A percentile compares a stretch with the other conserved stretches of the same genome.
phyloP scores from a whole-genome alignment of 208 protist genomes.

The Herpetomonas samuelpessoai region DNA sequence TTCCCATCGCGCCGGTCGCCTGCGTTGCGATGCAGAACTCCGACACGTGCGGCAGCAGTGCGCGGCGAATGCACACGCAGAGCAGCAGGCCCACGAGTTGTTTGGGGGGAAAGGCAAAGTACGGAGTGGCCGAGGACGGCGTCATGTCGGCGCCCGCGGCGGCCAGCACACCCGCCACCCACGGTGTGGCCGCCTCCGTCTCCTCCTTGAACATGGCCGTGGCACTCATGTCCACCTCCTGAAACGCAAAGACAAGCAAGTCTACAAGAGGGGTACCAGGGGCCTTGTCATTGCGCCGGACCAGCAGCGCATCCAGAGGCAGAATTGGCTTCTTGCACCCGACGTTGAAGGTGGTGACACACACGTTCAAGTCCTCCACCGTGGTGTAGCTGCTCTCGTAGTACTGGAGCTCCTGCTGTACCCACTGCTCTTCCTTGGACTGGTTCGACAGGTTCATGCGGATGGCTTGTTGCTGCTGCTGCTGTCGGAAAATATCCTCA shows the following conservation, averaged over 20 bases:
- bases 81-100: slow-evolving; percentile 88
- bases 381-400: slow-evolving; percentile 72
- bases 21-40: slow-evolving; percentile 62
- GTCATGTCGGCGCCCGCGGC: slow-evolving; percentile 51
- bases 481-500: slow-evolving; percentile 45
- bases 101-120: slow-evolving; percentile 74
- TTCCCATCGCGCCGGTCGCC: slow-evolving; percentile 81
- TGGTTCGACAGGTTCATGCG: slow-evolving; percentile 8
- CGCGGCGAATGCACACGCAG: slow-evolving; percentile 73
- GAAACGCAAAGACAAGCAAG: slow-evolving; percentile 79
- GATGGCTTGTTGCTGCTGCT: slow-evolving; percentile 4
- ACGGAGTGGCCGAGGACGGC: slow-evolving; percentile 20
- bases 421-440: slow-evolving; percentile 58
- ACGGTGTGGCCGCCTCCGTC: slow-evolving; percentile 75
- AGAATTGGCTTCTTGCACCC: slow-evolving; percentile 72
- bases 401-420: slow-evolving; percentile 73
- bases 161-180: slow-evolving; percentile 52
- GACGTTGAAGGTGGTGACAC: slow-evolving; percentile 83
- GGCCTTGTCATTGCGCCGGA: slow-evolving; percentile 14
- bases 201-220: slow-evolving; percentile 83
- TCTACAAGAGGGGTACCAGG: slow-evolving; percentile 40
- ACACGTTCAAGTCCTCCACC: slow-evolving; percentile 59
- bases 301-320: slow-evolving; percentile 26
- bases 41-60: slow-evolving; percentile 44
- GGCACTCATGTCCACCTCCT: slow-evolving; percentile 93